Evolutionary conservation across 1,139 yeast genomes (phyloP), one percentile per base, ranked within the genome.

Genomic region (Candida neerlandica): DNA sequence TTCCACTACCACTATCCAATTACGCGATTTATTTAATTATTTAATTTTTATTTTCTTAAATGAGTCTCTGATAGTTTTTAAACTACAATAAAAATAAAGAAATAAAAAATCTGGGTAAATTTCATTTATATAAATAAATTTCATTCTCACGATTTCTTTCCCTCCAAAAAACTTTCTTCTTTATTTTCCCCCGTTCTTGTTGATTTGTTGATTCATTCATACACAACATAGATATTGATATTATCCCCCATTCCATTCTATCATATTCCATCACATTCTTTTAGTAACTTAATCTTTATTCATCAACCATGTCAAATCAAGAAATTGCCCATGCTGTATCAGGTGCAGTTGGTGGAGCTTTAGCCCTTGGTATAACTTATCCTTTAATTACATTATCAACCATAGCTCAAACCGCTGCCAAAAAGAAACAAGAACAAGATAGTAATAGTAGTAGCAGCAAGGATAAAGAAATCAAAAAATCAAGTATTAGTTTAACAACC

Each of bases 321-420:
- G 84, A 83, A 56, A 65, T 81, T 38, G 92, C 95, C 38, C 97
- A 91, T 63, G 97, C 97, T 14, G 69, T 91, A 19, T 89, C 96
- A 11, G 97, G 97, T 12, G 96, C 97, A 45, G 87, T 94, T 11
- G 96, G 96, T 34, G 97, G 97, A 19, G 91, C 95, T 39, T 78
- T 89, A 43, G 82, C 96, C 7, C 87, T 90, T 86, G 79, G 86
- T 1, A 85, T 87, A 41, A 89, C 97, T 2, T 89, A 90, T 63
- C 96, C 98, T 10, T 72, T 90, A 59, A 90, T 89, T 52, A 87
- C 96, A 1, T 70, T 89, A 51, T 86, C 96, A 2, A 89, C 96
- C 1, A 78, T 88, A 48, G 95, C 96, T 9, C 97, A 90, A 65
- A 85, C 96, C 34, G 64, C 70, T 27, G 76, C 78, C 51, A 74